These are phyloP conservation scores for Teunomyces barrocoloradensis DNA, from an alignment of 805 yeast species.

Conservation along the genomic window DNA sequence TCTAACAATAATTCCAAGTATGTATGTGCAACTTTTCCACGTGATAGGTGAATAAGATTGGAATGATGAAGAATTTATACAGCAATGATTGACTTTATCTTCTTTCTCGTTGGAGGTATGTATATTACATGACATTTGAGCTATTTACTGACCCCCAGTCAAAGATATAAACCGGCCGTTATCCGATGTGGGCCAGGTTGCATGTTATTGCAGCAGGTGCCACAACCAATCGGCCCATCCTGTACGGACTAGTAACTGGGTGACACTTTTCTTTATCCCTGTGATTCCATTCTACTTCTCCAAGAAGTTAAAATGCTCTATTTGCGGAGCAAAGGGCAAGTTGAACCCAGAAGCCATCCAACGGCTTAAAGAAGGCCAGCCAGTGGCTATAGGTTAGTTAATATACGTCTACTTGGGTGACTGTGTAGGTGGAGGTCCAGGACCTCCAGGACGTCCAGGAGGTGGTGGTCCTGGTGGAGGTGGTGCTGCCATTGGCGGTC, in stretches of 20 bases:
- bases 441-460: too few species aligned
- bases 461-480: conserved; percentile 13
- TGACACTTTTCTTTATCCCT: conserved; percentile 55
- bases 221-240: conserved; percentile 56
- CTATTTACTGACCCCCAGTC: conserved; percentile 18
- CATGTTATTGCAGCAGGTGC: conserved; percentile 54
- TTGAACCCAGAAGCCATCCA: conserved; percentile 21
- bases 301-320: conserved; percentile 49
- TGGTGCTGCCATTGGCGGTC: conserved; percentile 16
- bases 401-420: conserved; percentile 15
- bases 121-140: conserved; percentile 7
- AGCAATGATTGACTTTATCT: conserved; percentile 26
- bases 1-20: too few species aligned
- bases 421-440: conserved; percentile 10
- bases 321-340: conserved; percentile 46
- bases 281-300: conserved; percentile 52
- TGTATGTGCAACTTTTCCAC: too few species aligned
- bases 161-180: conserved; percentile 35
- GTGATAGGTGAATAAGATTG: too few species aligned
- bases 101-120: conserved; percentile 36
- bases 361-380: conserved; percentile 30
- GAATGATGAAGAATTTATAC: too few species aligned
- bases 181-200: conserved; percentile 27
- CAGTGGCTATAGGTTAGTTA: conserved; percentile 26
- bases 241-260: conserved; percentile 50